Base-by-base conservation (phyloP, 805 yeast genomes). In the Candida oleophila region DNA sequence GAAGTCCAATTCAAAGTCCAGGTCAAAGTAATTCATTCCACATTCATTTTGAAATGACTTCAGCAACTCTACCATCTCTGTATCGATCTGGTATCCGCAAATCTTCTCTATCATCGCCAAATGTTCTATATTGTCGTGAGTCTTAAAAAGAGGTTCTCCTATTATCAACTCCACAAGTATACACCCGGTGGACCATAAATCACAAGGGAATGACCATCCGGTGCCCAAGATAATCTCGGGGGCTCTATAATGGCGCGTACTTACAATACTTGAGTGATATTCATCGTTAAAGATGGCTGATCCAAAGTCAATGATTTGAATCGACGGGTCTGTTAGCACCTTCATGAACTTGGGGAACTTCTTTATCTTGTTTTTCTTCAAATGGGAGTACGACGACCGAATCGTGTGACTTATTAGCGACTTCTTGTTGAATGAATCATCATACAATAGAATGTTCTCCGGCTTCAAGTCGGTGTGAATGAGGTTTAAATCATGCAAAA, bases 121-220 rank as follows among this genome's bases (percentile, higher is more conserved):
- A 67, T 94, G 99, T 65, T 92, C 98, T 43, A 84, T 71, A 63
- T 92, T 91, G 61, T 94, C 97, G 64, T 92, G 97, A 1, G 98
- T 94, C 54, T 89, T 90, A 66, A 92, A 94, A 20, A 94, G 69
- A 0, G 97, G 96, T 59, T 89, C 96, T 22, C 99, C 99, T 16
- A 95, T 89, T 34, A 88, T 83, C 42, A 94, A 68, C 67, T 94
- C 99, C 8, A 89, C 91, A 32, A 94, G 68, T 14, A 94, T 89
- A 64, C 98, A 92, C 1, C 97, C 99, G 38, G 94, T 76, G 1
- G 96, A 88, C 99, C 99, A 94, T 70, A 92, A 73, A 64, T 94
- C 99, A 64, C 98, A 92, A 1, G 97, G 96, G 56, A 79, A 90
- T 5, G 96, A 87, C 98, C 99, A 94, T 16, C 97, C 97, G n/a